A percentile compares a stretch with the other conserved stretches of the same genome.
Conservation (phyloP, 2,329 filamentous ascomycete genomes). For the Domatiomyces globalis region DNA sequence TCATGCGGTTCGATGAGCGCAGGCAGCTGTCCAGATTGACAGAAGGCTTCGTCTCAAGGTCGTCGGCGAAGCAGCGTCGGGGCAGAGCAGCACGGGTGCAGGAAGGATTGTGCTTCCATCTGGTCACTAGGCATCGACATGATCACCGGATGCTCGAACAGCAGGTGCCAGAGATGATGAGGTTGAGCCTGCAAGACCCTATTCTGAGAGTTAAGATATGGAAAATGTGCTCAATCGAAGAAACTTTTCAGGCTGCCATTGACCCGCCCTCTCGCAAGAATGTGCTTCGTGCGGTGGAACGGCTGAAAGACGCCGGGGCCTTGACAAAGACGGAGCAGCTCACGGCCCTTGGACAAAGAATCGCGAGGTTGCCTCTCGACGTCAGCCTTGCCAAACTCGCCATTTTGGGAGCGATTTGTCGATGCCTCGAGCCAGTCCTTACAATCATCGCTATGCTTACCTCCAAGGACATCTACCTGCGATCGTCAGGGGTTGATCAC, state of each 20-base stretch:
- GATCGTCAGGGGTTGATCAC: constrained; percentile 56
- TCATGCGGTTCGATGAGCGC: constrained; percentile 66
- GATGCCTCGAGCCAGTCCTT: constrained; percentile 78
- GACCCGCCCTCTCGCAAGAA: constrained; percentile 87
- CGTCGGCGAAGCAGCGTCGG: constrained; percentile 88
- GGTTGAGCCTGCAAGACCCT: constrained; percentile 82
- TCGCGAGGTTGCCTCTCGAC: constrained; percentile 79
- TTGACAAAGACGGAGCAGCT: constrained; percentile 68
- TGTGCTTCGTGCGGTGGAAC: constrained; percentile 81
- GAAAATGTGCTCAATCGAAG: constrained; percentile 83
- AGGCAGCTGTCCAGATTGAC: constrained; percentile 80
- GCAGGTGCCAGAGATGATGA: constrained; percentile 91
- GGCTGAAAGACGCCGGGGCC: constrained; percentile 82
- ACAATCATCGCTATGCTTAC: constrained; percentile 88
- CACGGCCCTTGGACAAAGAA: constrained; percentile 70
- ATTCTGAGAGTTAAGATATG: constrained; percentile 96
- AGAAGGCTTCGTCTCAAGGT: constrained; percentile 87
- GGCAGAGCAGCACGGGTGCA: constrained; percentile 92
- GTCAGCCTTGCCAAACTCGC: constrained; percentile 92
- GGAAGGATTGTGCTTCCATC: constrained; percentile 84
- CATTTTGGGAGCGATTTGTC: constrained; percentile 71
- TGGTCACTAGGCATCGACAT: constrained; percentile 83
- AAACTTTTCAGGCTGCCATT: constrained; percentile 72
- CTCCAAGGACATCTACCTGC: constrained; percentile 58
- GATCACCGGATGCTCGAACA: constrained; percentile 62